Conservation (phyloP, 768 basidiomycete species). For the Amanita rimosa region DNA sequence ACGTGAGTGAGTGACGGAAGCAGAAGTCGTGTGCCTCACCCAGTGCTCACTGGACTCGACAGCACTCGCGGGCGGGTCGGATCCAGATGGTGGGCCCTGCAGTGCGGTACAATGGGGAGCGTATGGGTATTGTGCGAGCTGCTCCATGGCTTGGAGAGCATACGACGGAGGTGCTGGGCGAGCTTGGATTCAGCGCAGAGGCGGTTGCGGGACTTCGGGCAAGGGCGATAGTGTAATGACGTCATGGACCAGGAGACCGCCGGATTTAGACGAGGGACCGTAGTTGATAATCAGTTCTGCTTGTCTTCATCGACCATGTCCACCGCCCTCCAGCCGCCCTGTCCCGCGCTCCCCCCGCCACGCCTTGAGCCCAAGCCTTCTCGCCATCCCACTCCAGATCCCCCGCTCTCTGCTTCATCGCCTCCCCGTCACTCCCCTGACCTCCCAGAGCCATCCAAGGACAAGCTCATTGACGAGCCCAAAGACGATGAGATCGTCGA, state of each 20-base stretch:
- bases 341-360: constrained; percentile 2
- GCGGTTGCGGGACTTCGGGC: constrained; percentile 31
- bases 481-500: constrained; percentile 38
- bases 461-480: not conserved
- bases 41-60: not conserved
- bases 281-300: constrained; percentile 15
- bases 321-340: constrained; percentile 6
- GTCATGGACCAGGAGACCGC: constrained; percentile 8
- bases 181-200: constrained; percentile 24
- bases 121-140: constrained; percentile 63
- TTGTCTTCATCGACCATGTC: constrained; percentile 6
- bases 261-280: constrained; percentile 13
- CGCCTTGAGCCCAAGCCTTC: not conserved
- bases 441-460: not conserved
- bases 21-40: not conserved
- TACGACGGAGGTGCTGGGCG: constrained; percentile 52
- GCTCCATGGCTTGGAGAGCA: constrained; percentile 87
- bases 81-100: constrained; percentile 76
- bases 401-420: not conserved
- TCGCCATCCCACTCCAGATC: not conserved
- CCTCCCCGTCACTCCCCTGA: not conserved
- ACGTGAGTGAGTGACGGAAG: constrained; percentile 16
- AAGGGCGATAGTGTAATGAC: constrained; percentile 20
- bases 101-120: constrained; percentile 70
- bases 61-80: constrained; percentile 68